Percentiles rank a stretch among this genome's conserved stretches.
These are phyloP conservation scores for Neospora caninum DNA, from an alignment of 169 alveolate species.

Conservation along the genomic window DNA sequence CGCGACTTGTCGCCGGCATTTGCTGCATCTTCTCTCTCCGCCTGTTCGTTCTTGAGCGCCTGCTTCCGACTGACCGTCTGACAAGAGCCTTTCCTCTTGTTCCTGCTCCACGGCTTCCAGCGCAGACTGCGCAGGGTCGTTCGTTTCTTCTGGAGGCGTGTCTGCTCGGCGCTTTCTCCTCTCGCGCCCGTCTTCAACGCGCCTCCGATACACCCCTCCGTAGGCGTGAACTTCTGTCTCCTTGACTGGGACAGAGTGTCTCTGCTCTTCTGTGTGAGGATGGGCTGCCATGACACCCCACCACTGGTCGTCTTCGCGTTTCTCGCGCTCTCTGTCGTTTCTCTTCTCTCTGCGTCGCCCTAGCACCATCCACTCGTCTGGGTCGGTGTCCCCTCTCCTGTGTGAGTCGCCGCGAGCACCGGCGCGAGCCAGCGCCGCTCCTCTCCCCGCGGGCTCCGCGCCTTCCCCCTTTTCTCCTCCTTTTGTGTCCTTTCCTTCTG, in stretches of 20 bases:
- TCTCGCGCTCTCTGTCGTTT: neutral
- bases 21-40: neutral
- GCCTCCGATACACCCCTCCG: slow-evolving; percentile 18
- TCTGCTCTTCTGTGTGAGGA: neutral
- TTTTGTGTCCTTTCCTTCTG: too few relatives aligned
- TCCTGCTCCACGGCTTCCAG: too few relatives aligned
- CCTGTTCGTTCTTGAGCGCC: neutral
- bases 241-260: neutral
- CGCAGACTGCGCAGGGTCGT: too few relatives aligned
- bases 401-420: too few relatives aligned
- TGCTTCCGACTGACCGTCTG: too few relatives aligned
- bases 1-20: neutral
- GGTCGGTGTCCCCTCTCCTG: neutral
- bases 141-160: too few relatives aligned
- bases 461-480: neutral
- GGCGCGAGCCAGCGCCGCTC: neutral
- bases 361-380: neutral
- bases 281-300: slow-evolving; percentile 14
- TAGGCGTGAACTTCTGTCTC: neutral
- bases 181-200: neutral
- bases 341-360: neutral
- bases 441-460: neutral
- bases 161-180: neutral
- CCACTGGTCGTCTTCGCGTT: neutral
- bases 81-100: too few relatives aligned